Evolutionary conservation across 1,284 basidiomycete genomes (phyloP), one percentile per base, ranked within the genome.

Genomic region (Anthracocystis setariae): DNA sequence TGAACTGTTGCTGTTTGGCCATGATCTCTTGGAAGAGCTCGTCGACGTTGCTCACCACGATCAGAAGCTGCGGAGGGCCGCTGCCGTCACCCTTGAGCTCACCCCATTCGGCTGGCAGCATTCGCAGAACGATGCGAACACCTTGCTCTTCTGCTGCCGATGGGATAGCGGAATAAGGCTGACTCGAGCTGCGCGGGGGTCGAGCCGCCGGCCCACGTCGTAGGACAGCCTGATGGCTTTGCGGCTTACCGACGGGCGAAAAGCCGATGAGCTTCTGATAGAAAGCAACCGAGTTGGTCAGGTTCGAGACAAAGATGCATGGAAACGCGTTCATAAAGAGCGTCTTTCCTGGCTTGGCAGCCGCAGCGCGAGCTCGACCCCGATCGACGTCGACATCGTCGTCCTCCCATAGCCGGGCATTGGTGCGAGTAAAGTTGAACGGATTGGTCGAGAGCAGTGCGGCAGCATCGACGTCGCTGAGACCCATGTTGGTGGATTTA

Each of bases 401-500:
- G 42, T 69, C 61, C 25, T 73, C 71, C 71, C 71, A 73, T 42
- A 44, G 49, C 9, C 47, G 49, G 0, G 53, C 47, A 17, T 55
- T 50, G 33, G 49, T 10, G 1, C 53, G 57, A 15, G 46, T 38
- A 32, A 45, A 69, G 48, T 73, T 73, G 71, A 53, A 73, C 2
- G 65, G 66, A 45, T 73, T 73, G 23, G 61, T 56, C 20, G 61
- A 65, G 7, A 73, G 44, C 21, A 68, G 27, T 0, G 71, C 71
- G 2, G 71, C 71, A 0, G 71, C 71, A 20, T 68, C 71, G 18
- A 46, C 58, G 20, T 68, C 63, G 48, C 57, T 61, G 29, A 73
- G 48, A n/a, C 71, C 71, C 71, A 73, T 73, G 43, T 73, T 73
- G 39, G 71, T 69, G 7, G 71, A 54, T 24, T 73, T 73, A 53